Evolutionary conservation across 2,329 filamentous ascomycete species (phyloP), one percentile per base, ranked within the genome.

Genomic region (Hirsutella minnesotensis): DNA sequence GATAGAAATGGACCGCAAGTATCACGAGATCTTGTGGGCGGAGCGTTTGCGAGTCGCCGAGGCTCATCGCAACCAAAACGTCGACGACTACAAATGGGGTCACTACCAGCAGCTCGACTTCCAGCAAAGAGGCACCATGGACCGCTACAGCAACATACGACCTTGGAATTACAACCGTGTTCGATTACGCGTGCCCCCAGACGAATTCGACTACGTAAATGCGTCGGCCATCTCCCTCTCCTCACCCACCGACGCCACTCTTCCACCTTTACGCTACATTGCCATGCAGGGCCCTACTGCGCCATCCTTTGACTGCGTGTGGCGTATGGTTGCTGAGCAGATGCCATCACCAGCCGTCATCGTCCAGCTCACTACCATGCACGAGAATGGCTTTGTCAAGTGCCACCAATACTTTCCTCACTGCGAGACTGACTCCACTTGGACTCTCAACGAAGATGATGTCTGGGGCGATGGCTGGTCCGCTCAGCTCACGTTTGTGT

Each of bases 271-370:
- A 39, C 65, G 74, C 43, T 96, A 94, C 62, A 95, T 98, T 52
- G 92, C 89, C 41, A 95, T 94, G 60, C 87, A 94, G 65, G 92
- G 92, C 0, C 92, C 92, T 5, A 95, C 89, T 55, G 63, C 72
- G 46, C 75, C 77, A 21, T 86, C 84, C 15, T 72, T 83, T 43
- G 77, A 81, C 51, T 87, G 94, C 56, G 85, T 94, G 50, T 98
- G 90, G 86, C 86, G 92, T 56, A 98, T 98, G 92, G 71, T 95
- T 30, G 85, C 86, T 59, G 81, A 94, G 55, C 86, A 94, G 61
- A 62, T 73, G 41, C 56, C 66, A 21, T 79, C 81, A 38, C 78
- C 83, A 3, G 87, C 79, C 1, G 86, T 96, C 44, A 82, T 96
- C 42, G 81, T 96, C 44, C 95, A 96, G 86, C 76, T 98, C 48